Evolutionary conservation across 2,329 filamentous ascomycete genomes (phyloP), one percentile per base, ranked within the genome.

Genomic region (Fusarium incarnatum): DNA sequence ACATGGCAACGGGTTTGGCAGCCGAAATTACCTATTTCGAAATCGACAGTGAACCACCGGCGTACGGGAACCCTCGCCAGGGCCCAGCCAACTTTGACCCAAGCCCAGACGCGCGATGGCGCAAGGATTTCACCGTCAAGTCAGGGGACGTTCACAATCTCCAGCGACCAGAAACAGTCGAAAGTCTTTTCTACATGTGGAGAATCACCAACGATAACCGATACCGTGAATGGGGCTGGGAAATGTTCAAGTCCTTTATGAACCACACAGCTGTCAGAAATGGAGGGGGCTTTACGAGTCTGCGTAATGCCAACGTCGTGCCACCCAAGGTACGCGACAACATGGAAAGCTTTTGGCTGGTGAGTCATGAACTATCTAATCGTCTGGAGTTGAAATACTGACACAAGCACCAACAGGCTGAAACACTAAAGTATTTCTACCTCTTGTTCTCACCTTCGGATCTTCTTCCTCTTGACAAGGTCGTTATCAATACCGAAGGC

Each of bases 331-430:
- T 84, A 47, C 86, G 89, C 64, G 95, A 99, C 80, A 98, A 98
- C 74, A 98, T 99, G 95, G 96, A 99, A 83, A 97, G 94, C 78
- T 98, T 98, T 82, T 99, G 96, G 96, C 88, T 99, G 84, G 92
- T 93, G 82, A 83, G 91, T 83, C 30, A 40, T 27, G 8, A 9
- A 45, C 18, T 12, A 11, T 13, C 23, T 13, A 28, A 27, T 27
- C 18, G 15, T 12, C 20, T 10, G 8, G 11, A 40, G 37, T 6
- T 22, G 52, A 28, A 52, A 34, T 44, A 30, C 70, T 76, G 56
- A 74, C 67, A 25, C 34, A 32, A 20, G 44, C 45, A 42, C 10
- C n/a, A 50, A 25, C 62, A 94, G 92, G 94, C 96, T 48, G 96
- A 99, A 83, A 99, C 96, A 23, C 85, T 99, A 46, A 99, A 99